Base-by-base conservation (phyloP, 495 filamentous ascomycete species). In the Penicilliopsis zonata region DNA sequence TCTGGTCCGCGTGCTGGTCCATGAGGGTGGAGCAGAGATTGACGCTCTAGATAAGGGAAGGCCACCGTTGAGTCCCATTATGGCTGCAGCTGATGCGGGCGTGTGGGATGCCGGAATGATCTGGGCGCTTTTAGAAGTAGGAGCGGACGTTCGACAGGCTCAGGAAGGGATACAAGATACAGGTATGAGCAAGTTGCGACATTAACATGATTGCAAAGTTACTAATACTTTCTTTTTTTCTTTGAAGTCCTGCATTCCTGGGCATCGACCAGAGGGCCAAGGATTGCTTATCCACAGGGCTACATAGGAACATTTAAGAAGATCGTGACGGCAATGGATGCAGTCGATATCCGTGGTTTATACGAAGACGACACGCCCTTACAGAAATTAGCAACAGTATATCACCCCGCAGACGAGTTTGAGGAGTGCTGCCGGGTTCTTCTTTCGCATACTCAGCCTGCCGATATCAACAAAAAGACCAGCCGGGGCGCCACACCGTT, bases 31-130 rank as follows among this genome's bases (percentile, higher is more conserved):
- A 2, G 48, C 41, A 10, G 40, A 47, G n/a, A 34, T 46, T 15
- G 39, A 55, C 14, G 37, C 42, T 4, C 46, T 46, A 28, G 38
- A 49, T 33, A 50, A 47, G 17, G 43, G 21, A 4, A 36, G 36
- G 31, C 35, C 39, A 7, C 25, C 16, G 9, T 8, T 36, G n/a
- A 42, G 35, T 2, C 43, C 43, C 1, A 42, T 46, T 15, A 38
- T 35, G 3, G 38, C 35, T 2, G 43, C 43, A 8, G 38, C 39
- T 4, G 43, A 46, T 19, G 5, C 31, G 6, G 43, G 38, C 18
- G 39, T 46, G 7, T 46, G 43, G 43, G 33, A 46, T 22, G 35
- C 35, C 0, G 39, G 39, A 6, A 17, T 38, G 17, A 42, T 41
- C 14, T 24, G 31, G 16, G 38, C 43, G 9, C 22, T 46, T 5